Evolutionary conservation across 2,329 filamentous ascomycete genomes (phyloP).

Genomic region (Scleromitrula shiraiana): DNA sequence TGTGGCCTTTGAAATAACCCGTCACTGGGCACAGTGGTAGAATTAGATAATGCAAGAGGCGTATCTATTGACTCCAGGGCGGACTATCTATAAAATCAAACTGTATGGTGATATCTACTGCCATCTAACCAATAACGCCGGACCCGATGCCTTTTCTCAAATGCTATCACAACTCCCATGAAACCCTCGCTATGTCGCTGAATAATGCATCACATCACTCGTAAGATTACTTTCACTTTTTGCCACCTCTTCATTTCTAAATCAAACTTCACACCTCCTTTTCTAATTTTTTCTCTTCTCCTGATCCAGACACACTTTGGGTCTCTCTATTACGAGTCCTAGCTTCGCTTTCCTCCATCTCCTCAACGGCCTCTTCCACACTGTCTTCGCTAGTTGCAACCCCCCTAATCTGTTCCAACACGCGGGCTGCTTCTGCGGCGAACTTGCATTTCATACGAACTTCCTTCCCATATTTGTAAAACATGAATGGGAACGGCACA

Average conservation of each 20-base stretch:
- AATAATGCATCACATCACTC: too few relatives aligned
- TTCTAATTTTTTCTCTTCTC: not conserved
- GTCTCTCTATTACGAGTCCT: not conserved
- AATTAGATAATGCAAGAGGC: too few relatives aligned
- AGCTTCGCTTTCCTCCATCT: constrained; percentile 4
- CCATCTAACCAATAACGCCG: too few relatives aligned
- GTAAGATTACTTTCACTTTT: too few relatives aligned
- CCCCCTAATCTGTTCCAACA: not conserved
- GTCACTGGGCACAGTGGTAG: too few relatives aligned
- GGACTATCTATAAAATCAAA: too few relatives aligned
- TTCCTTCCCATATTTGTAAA: constrained; percentile 60
- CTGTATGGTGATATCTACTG: too few relatives aligned
- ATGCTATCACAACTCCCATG: too few relatives aligned
- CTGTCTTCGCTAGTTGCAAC: not conserved
- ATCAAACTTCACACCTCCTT: not conserved
- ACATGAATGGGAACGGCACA: constrained; percentile 68
- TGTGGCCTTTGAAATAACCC: too few relatives aligned
- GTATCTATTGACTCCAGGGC: too few relatives aligned
- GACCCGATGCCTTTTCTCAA: too few relatives aligned
- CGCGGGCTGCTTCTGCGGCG: constrained; percentile 49
- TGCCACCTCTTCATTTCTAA: not conserved
- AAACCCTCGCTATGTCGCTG: too few relatives aligned
- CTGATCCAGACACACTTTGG: not conserved
- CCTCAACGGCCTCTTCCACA: not conserved
- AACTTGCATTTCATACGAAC: constrained; percentile 63